These are phyloP conservation scores for Aspergillus latus DNA, from an alignment of 2,329 filamentous ascomycete genomes.

Conservation along the genomic window DNA sequence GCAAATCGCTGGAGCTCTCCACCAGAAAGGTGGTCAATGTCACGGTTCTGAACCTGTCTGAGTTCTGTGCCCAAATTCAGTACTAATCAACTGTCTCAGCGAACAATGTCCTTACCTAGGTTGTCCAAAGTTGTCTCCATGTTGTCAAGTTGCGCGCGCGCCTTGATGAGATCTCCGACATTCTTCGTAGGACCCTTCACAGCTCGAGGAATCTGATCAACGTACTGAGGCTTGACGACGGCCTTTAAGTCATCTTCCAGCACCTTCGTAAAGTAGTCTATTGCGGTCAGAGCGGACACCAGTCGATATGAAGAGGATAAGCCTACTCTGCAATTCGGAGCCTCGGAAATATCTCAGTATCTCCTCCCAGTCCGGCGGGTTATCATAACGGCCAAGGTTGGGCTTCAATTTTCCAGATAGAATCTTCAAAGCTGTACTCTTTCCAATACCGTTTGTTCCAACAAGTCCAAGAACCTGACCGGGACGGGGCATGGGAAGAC, in stretches of 20 bases:
- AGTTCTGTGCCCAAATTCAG: slow-evolving; percentile 64
- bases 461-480: slow-evolving; percentile 95
- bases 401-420: slow-evolving; percentile 98
- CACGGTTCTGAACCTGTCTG: slow-evolving; percentile 85
- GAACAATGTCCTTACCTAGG: slow-evolving; percentile 52
- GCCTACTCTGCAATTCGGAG: slow-evolving; percentile 90
- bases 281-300: slow-evolving; percentile 19
- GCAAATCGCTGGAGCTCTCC: slow-evolving; percentile 98
- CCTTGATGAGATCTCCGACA: slow-evolving; percentile 75
- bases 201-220: slow-evolving; percentile 94
- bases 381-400: slow-evolving; percentile 90
- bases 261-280: slow-evolving; percentile 98
- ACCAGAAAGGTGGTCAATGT: slow-evolving; percentile 86
- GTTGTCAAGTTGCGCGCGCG: slow-evolving; percentile 74
- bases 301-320: background rate
- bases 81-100: slow-evolving; percentile 15
- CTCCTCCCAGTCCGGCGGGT: slow-evolving; percentile 98
- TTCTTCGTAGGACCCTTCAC: slow-evolving; percentile 78
- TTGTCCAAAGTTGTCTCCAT: slow-evolving; percentile 77
- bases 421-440: slow-evolving; percentile 99
- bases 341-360: slow-evolving; percentile 98
- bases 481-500: slow-evolving; percentile 90
- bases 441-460: slow-evolving; percentile 99
- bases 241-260: slow-evolving; percentile 96
- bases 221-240: slow-evolving; percentile 98